Base-by-base conservation (phyloP, 148 eudicot species). In the Vaccinium vitisidaea region DNA sequence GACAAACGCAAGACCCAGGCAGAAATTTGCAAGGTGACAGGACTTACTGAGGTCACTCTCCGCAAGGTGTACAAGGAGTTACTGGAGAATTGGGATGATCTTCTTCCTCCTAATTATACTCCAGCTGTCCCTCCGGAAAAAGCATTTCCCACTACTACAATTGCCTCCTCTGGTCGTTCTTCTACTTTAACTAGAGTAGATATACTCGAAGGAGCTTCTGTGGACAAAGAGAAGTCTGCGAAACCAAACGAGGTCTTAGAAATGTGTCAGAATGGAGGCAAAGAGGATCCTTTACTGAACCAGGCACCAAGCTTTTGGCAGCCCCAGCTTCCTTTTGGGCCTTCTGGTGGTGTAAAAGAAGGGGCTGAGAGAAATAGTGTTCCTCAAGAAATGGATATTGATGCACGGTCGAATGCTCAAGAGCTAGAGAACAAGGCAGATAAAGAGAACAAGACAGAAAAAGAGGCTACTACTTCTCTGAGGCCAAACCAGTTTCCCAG, bases 1-100 rank as follows among this genome's bases (percentile, higher is more conserved):
- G 99, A 97, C 84, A 93, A 93, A 80, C 98, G 99, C 86, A 97
- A 97, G 87, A 97, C 98, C 55, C 99, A 97, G 88, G 99, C 99
- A 8, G 99, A 97, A 90, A 97, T 97, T 80, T 97, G 99, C 85
- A 97, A 97, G 87, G 95, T 97, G 11, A 97, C 99, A 1, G 99
- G 99, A 79, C 96, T 97, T 19, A 95, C 99, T 1, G 99, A 97
- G 86, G 99, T 97, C 23, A 97, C 98, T 36, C 91, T 97, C 46
- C 90, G 99, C 30, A 97, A 97, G 85, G 99, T 97, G 32, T 97
- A 97, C 91, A 97, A 97, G 88, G 99, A 97, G 87, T 90, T 97
- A 11, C 84, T 97, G 75, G 99, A 97, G 83, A 97, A 97, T 74
- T 97, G 98, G 99, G 98, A 97, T 77, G 98, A 97, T 91, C 94